Evolutionary conservation across 23 red algal species (phyloP), one percentile per base, ranked within the genome.

Genomic region (Cyanidioschyzon merolae): DNA sequence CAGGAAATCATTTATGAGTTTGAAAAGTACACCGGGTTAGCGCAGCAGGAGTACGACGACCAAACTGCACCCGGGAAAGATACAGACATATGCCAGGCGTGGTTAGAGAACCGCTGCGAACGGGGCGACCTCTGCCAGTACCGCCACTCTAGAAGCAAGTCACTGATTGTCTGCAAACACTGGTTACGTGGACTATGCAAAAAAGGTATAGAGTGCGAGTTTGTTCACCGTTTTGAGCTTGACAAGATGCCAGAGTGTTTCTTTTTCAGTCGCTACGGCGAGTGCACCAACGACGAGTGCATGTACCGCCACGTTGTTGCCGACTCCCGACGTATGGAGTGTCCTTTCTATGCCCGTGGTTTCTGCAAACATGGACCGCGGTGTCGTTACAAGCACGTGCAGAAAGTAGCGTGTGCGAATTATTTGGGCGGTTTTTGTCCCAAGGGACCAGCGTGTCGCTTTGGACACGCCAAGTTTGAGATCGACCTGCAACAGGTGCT

Each of bases 81-180:
- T 58, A 98, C 94, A 21, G 94, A 98, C 71, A 76, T 98, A 37
- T 98, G 94, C 71, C 86, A 80, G 41, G 76, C 82, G 39, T 98
- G 90, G 58, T 91, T 91, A 50, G 59, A 82, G 37, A 78, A 80
- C 36, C 87, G 94, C 31, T 98, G 94, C 77, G 86, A 85, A n/a
- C 81, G 85, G 26, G 94, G 85, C 29, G 84, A 82, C 27, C 80
- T 83, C 15, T 98, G 94, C 57, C 94, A 98, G 82, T 98, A 90
- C 76, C 88, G 94, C 1, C 94, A 98, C 63, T 88, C 94, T 12
- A 82, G 94, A 0, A 91, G 89, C 80, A 85, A 91, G 74, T 68
- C 84, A 30, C 74, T 98, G 0, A 98, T 91, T 25, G 94, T 98
- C 34, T 98, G 94, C 82, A 98, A 98, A 57, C 94, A 98, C 71